Percentiles rank a stretch among this genome's conserved stretches.
Conservation (phyloP, 441 rosid species). For the Eruca vesicaria region DNA sequence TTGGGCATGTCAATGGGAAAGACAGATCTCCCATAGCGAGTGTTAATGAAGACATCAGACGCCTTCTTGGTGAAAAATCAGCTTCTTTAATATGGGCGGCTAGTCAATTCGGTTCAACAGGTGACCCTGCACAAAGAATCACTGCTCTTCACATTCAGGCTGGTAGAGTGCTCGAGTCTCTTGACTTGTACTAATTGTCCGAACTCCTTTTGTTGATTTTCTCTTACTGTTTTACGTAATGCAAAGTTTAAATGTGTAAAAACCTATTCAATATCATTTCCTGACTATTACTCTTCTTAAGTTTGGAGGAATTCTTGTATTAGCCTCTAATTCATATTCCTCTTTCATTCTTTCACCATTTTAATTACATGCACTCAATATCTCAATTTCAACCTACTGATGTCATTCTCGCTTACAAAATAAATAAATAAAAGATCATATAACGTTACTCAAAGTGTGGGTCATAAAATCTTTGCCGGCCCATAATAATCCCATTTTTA, state of each 20-base stretch:
- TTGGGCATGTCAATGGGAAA: constrained; percentile 87
- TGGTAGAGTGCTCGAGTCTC: constrained; percentile 84
- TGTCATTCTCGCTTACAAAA: neutral
- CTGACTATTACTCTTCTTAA: neutral
- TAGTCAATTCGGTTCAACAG: constrained; percentile 84
- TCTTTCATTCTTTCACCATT: neutral
- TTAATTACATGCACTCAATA: neutral
- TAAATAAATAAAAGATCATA: too few relatives aligned
- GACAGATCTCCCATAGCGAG: constrained; percentile 75
- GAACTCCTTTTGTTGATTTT: neutral
- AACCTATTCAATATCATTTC: neutral
- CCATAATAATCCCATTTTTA: constrained; percentile 14
- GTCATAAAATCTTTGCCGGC: constrained; percentile 16
- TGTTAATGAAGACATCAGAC: constrained; percentile 79
- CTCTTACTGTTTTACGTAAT: neutral
- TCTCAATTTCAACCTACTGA: too few relatives aligned
- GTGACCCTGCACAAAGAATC: constrained; percentile 81
- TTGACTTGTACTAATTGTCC: constrained; percentile 52
- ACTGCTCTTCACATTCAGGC: constrained; percentile 86
- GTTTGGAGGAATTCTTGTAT: neutral
- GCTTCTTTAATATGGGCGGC: constrained; percentile 98
- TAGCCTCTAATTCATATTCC: neutral
- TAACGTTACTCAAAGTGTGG: constrained; percentile 5
- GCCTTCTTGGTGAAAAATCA: constrained; percentile 83
- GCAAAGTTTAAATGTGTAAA: neutral